A percentile compares a stretch with the other conserved stretches of the same genome.
Evolutionary conservation across 2,329 filamentous ascomycete genomes (phyloP).

Genomic region (Fusarium virguliforme): DNA sequence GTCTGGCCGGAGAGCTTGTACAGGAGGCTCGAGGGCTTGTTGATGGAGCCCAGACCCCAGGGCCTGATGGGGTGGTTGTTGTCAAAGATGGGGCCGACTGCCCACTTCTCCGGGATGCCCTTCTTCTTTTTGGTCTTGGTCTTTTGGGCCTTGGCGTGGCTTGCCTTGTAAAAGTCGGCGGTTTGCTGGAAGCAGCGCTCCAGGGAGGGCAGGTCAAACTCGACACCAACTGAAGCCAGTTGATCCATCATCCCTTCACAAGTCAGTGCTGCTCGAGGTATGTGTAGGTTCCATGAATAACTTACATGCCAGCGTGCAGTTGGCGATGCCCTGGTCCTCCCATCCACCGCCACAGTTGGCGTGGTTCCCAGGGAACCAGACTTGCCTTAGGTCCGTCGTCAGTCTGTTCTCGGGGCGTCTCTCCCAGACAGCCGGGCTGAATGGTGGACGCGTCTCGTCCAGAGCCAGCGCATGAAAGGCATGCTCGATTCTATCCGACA

Average conservation of each 20-base stretch:
- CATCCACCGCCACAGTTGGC: slow-evolving; percentile 80
- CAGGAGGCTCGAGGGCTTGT: slow-evolving; percentile 57
- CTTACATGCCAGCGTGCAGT: slow-evolving; percentile 60
- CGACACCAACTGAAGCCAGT: slow-evolving; percentile 66
- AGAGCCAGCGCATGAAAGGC: slow-evolving; percentile 74
- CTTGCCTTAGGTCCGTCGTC: slow-evolving; percentile 64
- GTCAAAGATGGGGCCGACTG: slow-evolving; percentile 64
- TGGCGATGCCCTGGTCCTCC: slow-evolving; percentile 65
- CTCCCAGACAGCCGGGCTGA: slow-evolving; percentile 71
- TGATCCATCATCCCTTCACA: slow-evolving; percentile 71
- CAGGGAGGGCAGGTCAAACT: slow-evolving; percentile 63
- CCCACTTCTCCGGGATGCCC: slow-evolving; percentile 57
- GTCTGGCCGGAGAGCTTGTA: slow-evolving; percentile 64
- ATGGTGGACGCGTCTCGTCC: slow-evolving; percentile 70
- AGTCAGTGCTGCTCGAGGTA: slow-evolving; percentile 1
- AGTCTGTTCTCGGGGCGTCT: slow-evolving; percentile 57
- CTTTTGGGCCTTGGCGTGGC: slow-evolving; percentile 21
- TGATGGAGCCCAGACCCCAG: slow-evolving; percentile 65
- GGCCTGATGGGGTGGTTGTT: slow-evolving; percentile 65
- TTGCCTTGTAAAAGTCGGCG: slow-evolving; percentile 53
- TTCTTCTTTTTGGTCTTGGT: slow-evolving; percentile 41
- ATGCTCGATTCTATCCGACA: slow-evolving; percentile 69
- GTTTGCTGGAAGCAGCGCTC: slow-evolving; percentile 59
- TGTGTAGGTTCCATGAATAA: background rate
- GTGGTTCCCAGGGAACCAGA: slow-evolving; percentile 81